A percentile compares a stretch with the other conserved stretches of the same genome.
Conservation (phyloP, 805 yeast genomes). For the Teunomyces kruisii region DNA sequence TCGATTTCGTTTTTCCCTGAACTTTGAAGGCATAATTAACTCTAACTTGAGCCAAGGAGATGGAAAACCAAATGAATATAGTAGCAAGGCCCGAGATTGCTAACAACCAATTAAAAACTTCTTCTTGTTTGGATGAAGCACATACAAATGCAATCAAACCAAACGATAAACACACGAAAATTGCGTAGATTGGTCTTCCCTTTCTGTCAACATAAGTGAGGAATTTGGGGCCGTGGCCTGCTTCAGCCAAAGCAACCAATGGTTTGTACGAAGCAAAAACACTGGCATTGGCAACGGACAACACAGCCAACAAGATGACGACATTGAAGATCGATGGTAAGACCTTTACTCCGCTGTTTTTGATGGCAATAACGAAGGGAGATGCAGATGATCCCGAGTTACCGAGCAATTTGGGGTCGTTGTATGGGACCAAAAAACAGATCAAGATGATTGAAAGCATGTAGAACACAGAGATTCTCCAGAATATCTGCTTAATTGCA, state of each 20-base stretch:
- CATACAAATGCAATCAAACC: constrained; percentile 63
- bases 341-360: constrained; percentile 27
- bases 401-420: constrained; percentile 26
- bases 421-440: constrained; percentile 56
- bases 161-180: constrained; percentile 47
- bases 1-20: constrained; percentile 43
- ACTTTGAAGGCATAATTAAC: constrained; percentile 59
- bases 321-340: constrained; percentile 34
- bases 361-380: constrained; percentile 40
- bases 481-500: constrained; percentile 54
- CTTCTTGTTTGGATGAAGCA: constrained; percentile 55
- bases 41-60: constrained; percentile 62
- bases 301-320: constrained; percentile 31
- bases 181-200: constrained; percentile 78
- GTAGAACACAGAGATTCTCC: constrained; percentile 52
- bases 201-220: constrained; percentile 68
- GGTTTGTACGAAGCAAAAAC: constrained; percentile 44
- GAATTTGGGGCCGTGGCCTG: constrained; percentile 59
- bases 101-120: constrained; percentile 70
- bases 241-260: constrained; percentile 62
- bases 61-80: constrained; percentile 78
- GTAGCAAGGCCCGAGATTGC: constrained; percentile 77
- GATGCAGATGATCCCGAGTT: constrained; percentile 27
- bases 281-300: constrained; percentile 37
- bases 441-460: constrained; percentile 46